Evolutionary conservation across 345 rosid species (phyloP).

Genomic region (Brassica rapa): DNA sequence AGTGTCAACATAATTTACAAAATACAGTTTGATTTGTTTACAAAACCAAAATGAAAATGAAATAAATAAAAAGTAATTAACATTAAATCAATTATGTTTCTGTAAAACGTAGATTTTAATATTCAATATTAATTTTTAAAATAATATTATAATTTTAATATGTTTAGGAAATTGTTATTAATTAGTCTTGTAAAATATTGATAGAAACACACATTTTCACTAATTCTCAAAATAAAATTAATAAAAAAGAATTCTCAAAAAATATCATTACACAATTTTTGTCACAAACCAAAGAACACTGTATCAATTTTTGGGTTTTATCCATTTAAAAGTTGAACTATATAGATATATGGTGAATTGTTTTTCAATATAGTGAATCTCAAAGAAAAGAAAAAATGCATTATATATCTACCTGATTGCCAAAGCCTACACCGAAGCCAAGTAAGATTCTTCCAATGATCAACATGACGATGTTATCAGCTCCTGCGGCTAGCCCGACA

Average conservation of each 20-base stretch:
- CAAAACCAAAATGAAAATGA: neutral
- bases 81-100: too few relatives aligned
- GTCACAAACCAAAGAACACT: neutral
- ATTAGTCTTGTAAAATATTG: neutral
- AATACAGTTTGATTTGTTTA: neutral
- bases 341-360: too few relatives aligned
- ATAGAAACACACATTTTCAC: neutral
- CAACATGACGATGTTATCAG: neutral
- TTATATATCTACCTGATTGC: neutral
- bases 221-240: neutral
- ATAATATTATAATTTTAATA: neutral
- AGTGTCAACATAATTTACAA: neutral
- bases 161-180: neutral
- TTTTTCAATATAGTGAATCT: neutral
- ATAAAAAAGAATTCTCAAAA: neutral
- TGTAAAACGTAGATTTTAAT: too few relatives aligned
- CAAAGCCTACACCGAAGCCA: conserved; percentile 1
- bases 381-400: neutral
- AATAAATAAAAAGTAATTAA: neutral
- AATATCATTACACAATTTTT: neutral
- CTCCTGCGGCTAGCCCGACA: conserved; percentile 1
- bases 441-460: neutral
- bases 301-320: neutral
- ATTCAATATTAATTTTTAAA: neutral
- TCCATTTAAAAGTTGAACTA: neutral